These are phyloP conservation scores for Phytophthora citricola DNA, from an alignment of 352 stramenopile species.

Conservation along the genomic window DNA sequence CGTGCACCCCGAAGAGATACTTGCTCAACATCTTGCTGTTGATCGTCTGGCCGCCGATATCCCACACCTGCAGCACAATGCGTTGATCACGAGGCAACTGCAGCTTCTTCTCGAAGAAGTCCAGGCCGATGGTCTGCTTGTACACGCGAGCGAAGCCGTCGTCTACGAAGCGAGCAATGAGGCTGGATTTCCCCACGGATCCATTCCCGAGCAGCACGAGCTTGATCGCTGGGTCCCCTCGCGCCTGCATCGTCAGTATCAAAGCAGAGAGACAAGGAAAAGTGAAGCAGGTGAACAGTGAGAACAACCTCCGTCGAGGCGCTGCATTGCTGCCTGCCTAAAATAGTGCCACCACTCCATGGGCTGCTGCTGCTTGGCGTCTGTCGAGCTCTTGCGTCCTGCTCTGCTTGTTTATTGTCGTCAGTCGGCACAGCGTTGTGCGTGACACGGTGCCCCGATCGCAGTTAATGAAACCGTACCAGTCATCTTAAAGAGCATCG, in stretches of 20 bases:
- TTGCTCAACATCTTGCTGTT: slow-evolving; percentile 89
- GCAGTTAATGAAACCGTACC: slow-evolving; percentile 21
- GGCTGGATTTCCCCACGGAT: slow-evolving; percentile 86
- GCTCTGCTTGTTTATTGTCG: slow-evolving; percentile 32
- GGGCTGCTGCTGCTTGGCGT: slow-evolving; percentile 18
- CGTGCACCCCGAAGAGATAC: slow-evolving; percentile 82
- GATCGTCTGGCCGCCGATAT: slow-evolving; percentile 91
- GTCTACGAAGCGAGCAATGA: slow-evolving; percentile 85
- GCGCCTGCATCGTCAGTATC: slow-evolving; percentile 29
- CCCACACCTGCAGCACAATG: slow-evolving; percentile 87
- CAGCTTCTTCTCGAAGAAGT: slow-evolving; percentile 91
- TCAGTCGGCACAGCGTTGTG: slow-evolving; percentile 8
- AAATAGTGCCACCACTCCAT: slow-evolving; percentile 39
- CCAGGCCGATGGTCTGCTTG: slow-evolving; percentile 87
- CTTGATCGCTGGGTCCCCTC: slow-evolving; percentile 75
- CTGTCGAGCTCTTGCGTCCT: slow-evolving; percentile 27
- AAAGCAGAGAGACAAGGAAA: slow-evolving; percentile 14
- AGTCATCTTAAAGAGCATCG: slow-evolving; percentile 21
- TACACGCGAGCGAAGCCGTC: slow-evolving; percentile 86
- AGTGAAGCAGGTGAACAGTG: slow-evolving; percentile 23
- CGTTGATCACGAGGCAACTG: slow-evolving; percentile 74
- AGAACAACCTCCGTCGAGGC: slow-evolving; percentile 33
- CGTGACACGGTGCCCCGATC: slow-evolving; percentile 9
- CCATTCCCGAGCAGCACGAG: slow-evolving; percentile 88
- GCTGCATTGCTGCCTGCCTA: slow-evolving; percentile 42